Percentiles rank a stretch among this genome's conserved stretches.
phyloP scores from a whole-genome alignment of 176 grass and related monocot genomes.

The Oryza australiensis region DNA sequence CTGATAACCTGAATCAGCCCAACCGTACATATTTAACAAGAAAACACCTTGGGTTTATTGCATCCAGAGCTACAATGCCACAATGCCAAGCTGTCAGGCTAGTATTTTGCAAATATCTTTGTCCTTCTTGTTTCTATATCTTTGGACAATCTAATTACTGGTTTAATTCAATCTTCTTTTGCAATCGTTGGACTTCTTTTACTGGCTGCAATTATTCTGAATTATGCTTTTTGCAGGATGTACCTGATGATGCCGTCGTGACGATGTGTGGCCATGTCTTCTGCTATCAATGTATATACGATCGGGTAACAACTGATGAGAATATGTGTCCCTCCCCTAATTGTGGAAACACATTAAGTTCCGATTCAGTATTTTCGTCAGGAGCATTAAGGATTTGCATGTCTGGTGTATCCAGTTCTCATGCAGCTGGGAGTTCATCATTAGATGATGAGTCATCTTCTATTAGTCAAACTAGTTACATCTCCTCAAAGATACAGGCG shows the following conservation, averaged over 20 bases:
- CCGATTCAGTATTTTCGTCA: slow-evolving; percentile 75
- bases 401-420: slow-evolving; percentile 50
- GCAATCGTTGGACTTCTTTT: background rate
- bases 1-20: background rate
- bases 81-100: background rate
- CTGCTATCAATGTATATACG: slow-evolving; percentile 94
- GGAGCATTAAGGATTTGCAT: slow-evolving; percentile 71
- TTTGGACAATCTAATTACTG: slow-evolving; percentile 6
- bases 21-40: slow-evolving; percentile 9
- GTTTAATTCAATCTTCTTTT: slow-evolving; percentile 27
- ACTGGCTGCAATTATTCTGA: slow-evolving; percentile 20
- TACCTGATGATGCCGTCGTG: slow-evolving; percentile 90
- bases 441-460: slow-evolving; percentile 51
- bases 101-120: slow-evolving; percentile 13
- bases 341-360: slow-evolving; percentile 64
- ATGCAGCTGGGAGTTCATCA: slow-evolving; percentile 52
- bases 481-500: slow-evolving; percentile 89
- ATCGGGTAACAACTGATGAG: slow-evolving; percentile 83
- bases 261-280: slow-evolving; percentile 95
- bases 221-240: slow-evolving; percentile 61
- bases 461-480: slow-evolving; percentile 70
- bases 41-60: background rate
- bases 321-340: slow-evolving; percentile 60
- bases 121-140: background rate
- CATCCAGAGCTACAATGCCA: slow-evolving; percentile 22